Base-by-base conservation (phyloP, 140 eudicot species). In the Anethum foeniculum region DNA sequence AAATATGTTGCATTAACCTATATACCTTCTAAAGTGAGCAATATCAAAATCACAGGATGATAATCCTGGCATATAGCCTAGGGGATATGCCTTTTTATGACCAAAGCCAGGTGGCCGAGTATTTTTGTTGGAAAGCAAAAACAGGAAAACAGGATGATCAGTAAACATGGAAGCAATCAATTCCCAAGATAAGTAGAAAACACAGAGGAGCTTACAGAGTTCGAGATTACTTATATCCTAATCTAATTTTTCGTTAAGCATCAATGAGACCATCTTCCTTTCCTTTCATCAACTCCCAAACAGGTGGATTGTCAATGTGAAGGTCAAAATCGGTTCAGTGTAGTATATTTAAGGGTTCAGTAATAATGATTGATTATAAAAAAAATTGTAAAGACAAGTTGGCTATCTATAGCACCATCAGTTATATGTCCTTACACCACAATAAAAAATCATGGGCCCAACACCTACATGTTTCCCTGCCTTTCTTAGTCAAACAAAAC, bases 111-210 rank as follows among this genome's bases (percentile, higher is more conserved):
- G 34, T 3, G 16, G 69, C 69, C 14, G 13, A n/a, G 27, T 54
- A 6, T 21, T 25, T 60, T 60, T 60, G 69, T 60, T 60, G 69
- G 69, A 60, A 25, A 60, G 5, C 30, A 13, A 54, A 54, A 19
- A 19, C 25, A 54, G 25, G 11, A n/a, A 60, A 60, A 36, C n/a
- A 19, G 15, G 44, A 72, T 72, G 51, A 72, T 18, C 46, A 39
- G 48, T 39, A 71, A 71, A 44, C 77, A 72, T 72, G 52, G 28
- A 72, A 72, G n/a, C 14, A 21, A 72, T 72, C 47, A 38, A 19
- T 32, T 71, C 34, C 32, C 32, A 23, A n/a, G 32, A 60, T 60
- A 28, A 2, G 34, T 60, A n/a, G 3, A 60, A n/a, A 60, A 60
- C 25, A 60, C 1, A 19, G 10, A 2, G 11, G 16, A n/a, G 69